Conservation (phyloP, 2,329 filamentous ascomycete species). For the Fusarium cicatricum region DNA sequence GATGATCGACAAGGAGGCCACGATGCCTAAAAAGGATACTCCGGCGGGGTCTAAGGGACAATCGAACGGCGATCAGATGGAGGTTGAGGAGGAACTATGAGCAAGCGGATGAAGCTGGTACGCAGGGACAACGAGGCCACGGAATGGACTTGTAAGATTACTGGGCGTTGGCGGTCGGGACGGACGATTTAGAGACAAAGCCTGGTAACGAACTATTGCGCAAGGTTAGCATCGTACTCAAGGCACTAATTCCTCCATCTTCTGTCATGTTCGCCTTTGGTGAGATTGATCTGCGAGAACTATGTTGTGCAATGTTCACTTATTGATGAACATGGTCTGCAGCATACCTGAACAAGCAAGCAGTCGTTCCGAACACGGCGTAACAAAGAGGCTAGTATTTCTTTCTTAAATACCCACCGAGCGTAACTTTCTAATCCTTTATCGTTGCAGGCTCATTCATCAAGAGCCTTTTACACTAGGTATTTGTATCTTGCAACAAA, state of each 20-base stretch:
- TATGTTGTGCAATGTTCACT: slow-evolving; percentile 5
- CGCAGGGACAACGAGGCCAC: slow-evolving; percentile 30
- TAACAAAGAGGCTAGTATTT: neutral
- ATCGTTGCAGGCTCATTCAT: neutral
- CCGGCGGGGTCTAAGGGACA: slow-evolving; percentile 57
- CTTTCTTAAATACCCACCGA: neutral
- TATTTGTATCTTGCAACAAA: neutral
- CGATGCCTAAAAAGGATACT: slow-evolving; percentile 77
- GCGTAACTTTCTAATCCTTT: neutral
- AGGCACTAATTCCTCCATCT: slow-evolving; percentile 32
- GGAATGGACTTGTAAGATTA: slow-evolving; percentile 45
- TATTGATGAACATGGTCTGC: neutral
- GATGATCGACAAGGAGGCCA: slow-evolving; percentile 99
- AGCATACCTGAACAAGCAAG: slow-evolving; percentile 14
- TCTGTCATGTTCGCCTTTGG: neutral
- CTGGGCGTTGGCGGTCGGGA: slow-evolving; percentile 45
- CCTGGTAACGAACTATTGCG: slow-evolving; percentile 39
- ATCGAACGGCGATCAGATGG: slow-evolving; percentile 70
- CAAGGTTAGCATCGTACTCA: slow-evolving; percentile 35
- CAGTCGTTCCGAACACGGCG: neutral
- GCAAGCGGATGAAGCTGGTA: slow-evolving; percentile 18
- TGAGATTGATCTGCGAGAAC: neutral
- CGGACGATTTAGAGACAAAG: slow-evolving; percentile 40
- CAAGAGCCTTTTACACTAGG: no score
- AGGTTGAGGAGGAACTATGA: slow-evolving; percentile 69